These are phyloP conservation scores for Chlamydomonas applanata DNA, from an alignment of 139 green algal genomes.

Conservation along the genomic window DNA sequence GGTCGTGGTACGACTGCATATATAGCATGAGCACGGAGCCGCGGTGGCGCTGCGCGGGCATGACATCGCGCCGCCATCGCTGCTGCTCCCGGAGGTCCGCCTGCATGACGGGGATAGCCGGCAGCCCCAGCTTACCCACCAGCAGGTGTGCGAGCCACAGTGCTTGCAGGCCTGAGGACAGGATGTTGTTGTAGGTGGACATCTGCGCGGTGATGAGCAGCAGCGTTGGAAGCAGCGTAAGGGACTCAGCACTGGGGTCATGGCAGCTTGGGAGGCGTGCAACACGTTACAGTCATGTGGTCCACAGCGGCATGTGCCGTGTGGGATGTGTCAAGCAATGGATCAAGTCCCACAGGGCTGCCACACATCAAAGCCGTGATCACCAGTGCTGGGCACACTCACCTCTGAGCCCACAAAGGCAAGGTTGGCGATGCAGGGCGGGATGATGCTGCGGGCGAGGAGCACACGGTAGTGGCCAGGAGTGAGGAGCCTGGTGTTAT, in stretches of 20 bases:
- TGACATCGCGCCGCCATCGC: conserved; percentile 18
- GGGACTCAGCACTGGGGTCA: too few species aligned
- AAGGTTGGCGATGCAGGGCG: neutral
- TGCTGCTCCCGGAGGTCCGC: conserved; percentile 20
- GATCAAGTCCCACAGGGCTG: too few species aligned
- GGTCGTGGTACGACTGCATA: conserved; percentile 25
- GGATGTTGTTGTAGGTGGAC: conserved; percentile 18
- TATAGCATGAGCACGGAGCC: conserved; percentile 31
- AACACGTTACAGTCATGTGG: too few species aligned
- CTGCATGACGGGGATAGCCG: neutral
- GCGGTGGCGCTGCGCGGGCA: conserved; percentile 15
- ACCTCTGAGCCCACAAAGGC: conserved; percentile 1
- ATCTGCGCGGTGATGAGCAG: too few species aligned
- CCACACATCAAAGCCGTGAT: too few species aligned
- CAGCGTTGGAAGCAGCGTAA: too few species aligned
- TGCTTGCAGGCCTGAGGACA: neutral
- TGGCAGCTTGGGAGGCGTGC: too few species aligned
- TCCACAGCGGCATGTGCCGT: too few species aligned
- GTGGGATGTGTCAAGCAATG: too few species aligned
- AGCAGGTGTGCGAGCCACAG: conserved; percentile 8
- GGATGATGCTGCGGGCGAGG: conserved; percentile 10
- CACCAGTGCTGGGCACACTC: too few species aligned
- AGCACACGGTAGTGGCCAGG: too few species aligned
- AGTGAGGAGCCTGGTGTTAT: too few species aligned
- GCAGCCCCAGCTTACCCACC: neutral